Evolutionary conservation across 2,329 filamentous ascomycete genomes (phyloP), one percentile per base, ranked within the genome.

Genomic region (Dactylonectria macrodidyma): DNA sequence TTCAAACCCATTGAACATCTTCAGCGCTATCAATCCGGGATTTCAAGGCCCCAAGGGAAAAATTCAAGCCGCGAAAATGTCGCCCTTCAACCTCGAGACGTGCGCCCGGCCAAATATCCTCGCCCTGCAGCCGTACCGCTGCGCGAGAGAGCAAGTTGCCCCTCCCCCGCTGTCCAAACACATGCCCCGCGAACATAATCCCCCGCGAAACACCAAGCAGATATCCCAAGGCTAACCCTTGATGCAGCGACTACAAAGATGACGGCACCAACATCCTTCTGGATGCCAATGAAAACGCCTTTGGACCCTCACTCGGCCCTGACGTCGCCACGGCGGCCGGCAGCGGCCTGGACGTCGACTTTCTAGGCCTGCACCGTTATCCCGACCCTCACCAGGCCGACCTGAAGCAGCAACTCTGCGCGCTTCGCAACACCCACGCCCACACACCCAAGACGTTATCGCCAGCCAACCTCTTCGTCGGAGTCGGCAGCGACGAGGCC

Each of bases 221-320:
- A 30, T 30, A 30, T 30, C 26, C 12, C 22, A 73, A 78, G 11
- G 62, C 68, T 71, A 46, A 62, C 68, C 57, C 48, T 52, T 58
- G 75, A 58, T 77, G 58, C 78, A 97, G 94, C 84, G 96, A 99
- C 88, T 98, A 99, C 89, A 98, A 99, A 85, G 95, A 99, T 81
- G 93, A 99, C 79, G 96, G 96, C 74, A 95, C 91, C 66, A 98
- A 98, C 78, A 91, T 98, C 76, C 91, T 99, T 59, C 92, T 99
- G 73, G 96, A 99, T 80, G 96, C 96, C 75, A 99, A 99, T 78
- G 96, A 99, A 84, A 99, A 99, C 78, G 95, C 96, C 67, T 98
- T 92, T 77, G 96, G 96, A 0, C 95, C 96, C 0, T 92, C 93
- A 2, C 84, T 98, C 57, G 81, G 88, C 55, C 79, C 83, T 75